phyloP scores from a whole-genome alignment of 2,329 filamentous ascomycete species.

The Monascus ruber region DNA sequence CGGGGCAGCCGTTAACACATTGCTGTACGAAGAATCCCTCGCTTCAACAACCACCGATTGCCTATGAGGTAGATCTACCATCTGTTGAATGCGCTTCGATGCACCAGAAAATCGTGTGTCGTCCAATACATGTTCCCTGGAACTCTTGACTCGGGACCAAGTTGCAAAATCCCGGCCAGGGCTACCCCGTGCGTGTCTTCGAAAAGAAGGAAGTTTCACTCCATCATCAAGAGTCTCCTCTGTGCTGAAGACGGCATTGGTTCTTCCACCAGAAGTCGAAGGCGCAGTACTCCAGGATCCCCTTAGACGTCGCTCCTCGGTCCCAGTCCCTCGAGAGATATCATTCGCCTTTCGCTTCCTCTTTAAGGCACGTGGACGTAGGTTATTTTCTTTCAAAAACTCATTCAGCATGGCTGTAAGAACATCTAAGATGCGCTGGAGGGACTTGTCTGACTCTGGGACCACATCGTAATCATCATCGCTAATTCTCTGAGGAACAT shows the following conservation, averaged over 20 bases:
- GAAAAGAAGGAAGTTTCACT: constrained; percentile 21
- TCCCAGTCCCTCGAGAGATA: neutral
- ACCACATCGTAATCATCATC: constrained; percentile 29
- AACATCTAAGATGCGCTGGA: constrained; percentile 53
- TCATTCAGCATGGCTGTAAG: constrained; percentile 57
- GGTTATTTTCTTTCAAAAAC: constrained; percentile 63
- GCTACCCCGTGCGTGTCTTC: constrained; percentile 4
- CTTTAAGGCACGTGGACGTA: constrained; percentile 41
- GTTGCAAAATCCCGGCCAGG: constrained; percentile 17
- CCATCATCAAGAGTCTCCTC: constrained; percentile 14
- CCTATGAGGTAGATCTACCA: too few relatives aligned
- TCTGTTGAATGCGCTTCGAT: neutral
- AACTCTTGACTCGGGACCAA: constrained; percentile 33
- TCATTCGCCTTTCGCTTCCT: constrained; percentile 6
- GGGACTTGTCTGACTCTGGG: constrained; percentile 26
- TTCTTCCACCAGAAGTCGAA: neutral
- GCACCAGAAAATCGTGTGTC: neutral
- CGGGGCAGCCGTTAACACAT: too few relatives aligned
- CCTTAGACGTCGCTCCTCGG: neutral
- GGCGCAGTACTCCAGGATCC: neutral
- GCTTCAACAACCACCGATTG: too few relatives aligned
- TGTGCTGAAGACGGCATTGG: constrained; percentile 1
- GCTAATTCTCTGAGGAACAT: constrained; percentile 26
- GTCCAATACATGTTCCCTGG: constrained; percentile 7
- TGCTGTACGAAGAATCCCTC: too few relatives aligned